phyloP scores from a whole-genome alignment of 306 rosid genomes.

The Luffa acutangula region DNA sequence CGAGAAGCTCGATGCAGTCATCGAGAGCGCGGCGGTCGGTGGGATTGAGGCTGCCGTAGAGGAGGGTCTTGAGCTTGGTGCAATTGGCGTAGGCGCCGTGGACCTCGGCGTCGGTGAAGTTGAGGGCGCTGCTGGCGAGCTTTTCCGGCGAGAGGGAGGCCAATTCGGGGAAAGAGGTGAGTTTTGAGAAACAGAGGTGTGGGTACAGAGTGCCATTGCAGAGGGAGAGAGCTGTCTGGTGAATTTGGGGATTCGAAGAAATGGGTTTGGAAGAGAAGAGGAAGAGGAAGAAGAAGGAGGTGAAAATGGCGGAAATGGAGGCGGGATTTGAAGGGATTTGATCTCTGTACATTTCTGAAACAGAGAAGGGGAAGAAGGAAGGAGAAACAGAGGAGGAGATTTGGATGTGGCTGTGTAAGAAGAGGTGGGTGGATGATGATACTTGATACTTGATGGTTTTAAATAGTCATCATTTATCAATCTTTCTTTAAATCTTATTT shows the following conservation, averaged over 20 bases:
- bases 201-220: constrained; percentile 70
- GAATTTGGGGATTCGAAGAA: neutral
- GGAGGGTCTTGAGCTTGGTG: constrained; percentile 8
- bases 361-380: neutral
- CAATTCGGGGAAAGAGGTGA: constrained; percentile 44
- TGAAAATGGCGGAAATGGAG: constrained; percentile 5
- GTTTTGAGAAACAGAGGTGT: constrained; percentile 57
- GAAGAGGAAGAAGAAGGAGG: neutral
- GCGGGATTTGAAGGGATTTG: neutral
- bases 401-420: neutral
- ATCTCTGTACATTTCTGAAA: neutral
- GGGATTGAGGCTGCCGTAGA: neutral
- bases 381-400: neutral
- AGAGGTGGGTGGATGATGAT: neutral
- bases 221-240: neutral
- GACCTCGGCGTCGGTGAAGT: constrained; percentile 36
- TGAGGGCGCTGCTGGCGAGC: constrained; percentile 30
- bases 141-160: constrained; percentile 43
- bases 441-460: neutral
- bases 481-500: neutral
- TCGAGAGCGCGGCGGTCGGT: constrained; percentile 46
- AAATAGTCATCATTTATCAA: neutral
- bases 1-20: constrained; percentile 58
- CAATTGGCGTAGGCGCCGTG: constrained; percentile 40
- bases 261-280: neutral